Percentiles rank a stretch among this genome's conserved stretches.
phyloP scores from a whole-genome alignment of 768 basidiomycete species.

The Boletus rex-veris region DNA sequence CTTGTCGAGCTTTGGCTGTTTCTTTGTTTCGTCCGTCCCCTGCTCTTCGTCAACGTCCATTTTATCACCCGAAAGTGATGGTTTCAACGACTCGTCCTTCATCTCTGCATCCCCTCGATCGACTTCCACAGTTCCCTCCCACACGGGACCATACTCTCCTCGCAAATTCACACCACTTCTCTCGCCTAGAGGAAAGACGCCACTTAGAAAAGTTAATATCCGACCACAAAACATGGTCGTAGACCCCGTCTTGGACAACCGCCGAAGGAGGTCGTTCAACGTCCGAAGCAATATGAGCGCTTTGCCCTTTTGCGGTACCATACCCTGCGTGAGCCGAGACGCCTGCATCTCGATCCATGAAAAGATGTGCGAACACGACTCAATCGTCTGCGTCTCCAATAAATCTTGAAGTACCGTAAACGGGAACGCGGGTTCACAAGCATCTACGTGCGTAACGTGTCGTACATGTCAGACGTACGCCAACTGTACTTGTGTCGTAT shows the following conservation, averaged over 20 bases:
- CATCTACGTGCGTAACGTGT: slow-evolving; percentile 43
- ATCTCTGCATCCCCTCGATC: slow-evolving; percentile 34
- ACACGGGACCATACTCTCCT: slow-evolving; percentile 78
- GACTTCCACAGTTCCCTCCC: slow-evolving; percentile 60
- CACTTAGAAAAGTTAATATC: slow-evolving; percentile 82
- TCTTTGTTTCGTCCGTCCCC: slow-evolving; percentile 27
- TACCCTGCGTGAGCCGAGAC: slow-evolving; percentile 64
- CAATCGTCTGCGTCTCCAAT: slow-evolving; percentile 80
- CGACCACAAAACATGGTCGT: slow-evolving; percentile 87
- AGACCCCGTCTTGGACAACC: slow-evolving; percentile 81
- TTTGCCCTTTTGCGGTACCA: slow-evolving; percentile 86
- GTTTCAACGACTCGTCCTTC: slow-evolving; percentile 30
- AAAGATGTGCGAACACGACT: slow-evolving; percentile 83
- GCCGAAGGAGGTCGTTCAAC: slow-evolving; percentile 81
- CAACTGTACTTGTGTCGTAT: too few relatives aligned
- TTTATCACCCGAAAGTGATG: slow-evolving; percentile 39
- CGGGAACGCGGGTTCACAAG: slow-evolving; percentile 73
- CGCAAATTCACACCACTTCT: slow-evolving; percentile 88
- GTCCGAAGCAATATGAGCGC: slow-evolving; percentile 81
- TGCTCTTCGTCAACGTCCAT: slow-evolving; percentile 61
- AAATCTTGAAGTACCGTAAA: slow-evolving; percentile 76
- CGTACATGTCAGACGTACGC: background rate
- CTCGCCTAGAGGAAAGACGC: slow-evolving; percentile 84
- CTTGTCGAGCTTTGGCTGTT: slow-evolving; percentile 49
- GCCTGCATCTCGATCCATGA: slow-evolving; percentile 81